Evolutionary conservation across 2,329 filamentous ascomycete species (phyloP).

Genomic region (Furcasterigmium furcatum): DNA sequence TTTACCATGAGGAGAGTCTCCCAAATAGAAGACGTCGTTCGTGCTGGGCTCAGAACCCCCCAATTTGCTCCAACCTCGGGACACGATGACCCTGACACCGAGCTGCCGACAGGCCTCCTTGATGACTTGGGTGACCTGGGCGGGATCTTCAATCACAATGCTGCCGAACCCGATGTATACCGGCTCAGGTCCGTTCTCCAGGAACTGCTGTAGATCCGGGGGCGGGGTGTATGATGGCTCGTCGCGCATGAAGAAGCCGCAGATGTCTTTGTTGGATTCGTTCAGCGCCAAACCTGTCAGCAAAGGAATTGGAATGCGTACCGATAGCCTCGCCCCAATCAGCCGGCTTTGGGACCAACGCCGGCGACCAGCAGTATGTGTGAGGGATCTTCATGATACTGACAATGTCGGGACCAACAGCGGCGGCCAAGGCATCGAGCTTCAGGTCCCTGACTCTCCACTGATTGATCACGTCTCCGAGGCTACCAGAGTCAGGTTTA

Average conservation of each 20-base stretch:
- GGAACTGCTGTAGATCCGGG: constrained; percentile 44
- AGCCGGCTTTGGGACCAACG: constrained; percentile 61
- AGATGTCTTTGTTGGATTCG: constrained; percentile 30
- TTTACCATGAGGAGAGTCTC: constrained; percentile 44
- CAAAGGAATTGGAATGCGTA: constrained; percentile 13
- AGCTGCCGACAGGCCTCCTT: constrained; percentile 32
- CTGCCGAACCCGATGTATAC: constrained; percentile 43
- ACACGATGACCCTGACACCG: constrained; percentile 49
- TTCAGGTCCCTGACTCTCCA: constrained; percentile 63
- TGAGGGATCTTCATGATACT: constrained; percentile 66
- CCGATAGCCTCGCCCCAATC: constrained; percentile 63
- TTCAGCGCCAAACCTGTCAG: not conserved
- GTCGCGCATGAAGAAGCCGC: constrained; percentile 65
- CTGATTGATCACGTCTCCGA: constrained; percentile 39
- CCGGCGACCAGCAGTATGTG: constrained; percentile 76
- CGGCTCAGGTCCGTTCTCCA: constrained; percentile 35
- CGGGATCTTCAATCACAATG: constrained; percentile 43
- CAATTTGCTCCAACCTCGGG: constrained; percentile 22
- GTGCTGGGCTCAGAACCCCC: constrained; percentile 6
- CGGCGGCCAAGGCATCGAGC: constrained; percentile 64
- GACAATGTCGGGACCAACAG: constrained; percentile 69
- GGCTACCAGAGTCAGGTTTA: not conserved
- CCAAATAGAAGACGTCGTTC: constrained; percentile 41
- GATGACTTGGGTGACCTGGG: constrained; percentile 31
- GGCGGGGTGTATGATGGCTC: constrained; percentile 51